Percentiles rank a stretch among this genome's conserved stretches.
Conservation (phyloP, 2,329 filamentous ascomycete genomes). For the Capronia americana region DNA sequence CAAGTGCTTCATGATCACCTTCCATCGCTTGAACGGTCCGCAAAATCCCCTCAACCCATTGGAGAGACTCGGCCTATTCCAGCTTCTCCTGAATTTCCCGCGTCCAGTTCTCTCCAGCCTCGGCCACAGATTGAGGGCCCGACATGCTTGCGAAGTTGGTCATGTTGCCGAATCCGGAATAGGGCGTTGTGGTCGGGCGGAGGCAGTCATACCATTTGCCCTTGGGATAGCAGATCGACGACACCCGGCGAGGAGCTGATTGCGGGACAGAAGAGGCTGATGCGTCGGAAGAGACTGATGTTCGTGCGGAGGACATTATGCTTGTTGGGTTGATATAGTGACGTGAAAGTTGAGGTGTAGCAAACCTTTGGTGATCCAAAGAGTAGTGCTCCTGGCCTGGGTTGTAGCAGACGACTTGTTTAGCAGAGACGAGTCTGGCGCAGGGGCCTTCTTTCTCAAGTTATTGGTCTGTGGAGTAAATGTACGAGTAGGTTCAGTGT, state of each 20-base stretch:
- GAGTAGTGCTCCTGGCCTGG: background rate
- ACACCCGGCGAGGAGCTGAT: conserved; percentile 16
- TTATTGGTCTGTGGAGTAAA: background rate
- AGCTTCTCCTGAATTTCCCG: conserved; percentile 24
- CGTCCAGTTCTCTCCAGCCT: conserved; percentile 29
- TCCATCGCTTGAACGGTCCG: background rate
- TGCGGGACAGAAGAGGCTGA: conserved; percentile 9
- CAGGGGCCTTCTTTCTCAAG: background rate
- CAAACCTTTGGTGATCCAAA: background rate
- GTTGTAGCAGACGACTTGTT: background rate
- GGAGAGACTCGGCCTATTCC: conserved; percentile 3
- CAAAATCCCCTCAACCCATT: background rate
- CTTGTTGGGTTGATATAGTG: background rate
- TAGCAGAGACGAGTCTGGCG: background rate
- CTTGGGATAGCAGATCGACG: conserved; percentile 28
- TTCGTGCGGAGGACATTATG: conserved; percentile 13
- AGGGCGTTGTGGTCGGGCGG: conserved; percentile 27
- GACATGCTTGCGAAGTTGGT: conserved; percentile 27
- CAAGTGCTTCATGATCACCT: background rate
- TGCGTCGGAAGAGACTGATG: conserved; percentile 9
- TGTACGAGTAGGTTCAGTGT: background rate
- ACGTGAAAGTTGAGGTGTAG: background rate
- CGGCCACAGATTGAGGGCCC: conserved; percentile 12
- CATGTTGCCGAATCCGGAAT: conserved; percentile 29
- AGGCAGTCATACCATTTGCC: conserved; percentile 35